Conservation (phyloP, 352 stramenopile genomes). For the Blastocystis sp. region DNA sequence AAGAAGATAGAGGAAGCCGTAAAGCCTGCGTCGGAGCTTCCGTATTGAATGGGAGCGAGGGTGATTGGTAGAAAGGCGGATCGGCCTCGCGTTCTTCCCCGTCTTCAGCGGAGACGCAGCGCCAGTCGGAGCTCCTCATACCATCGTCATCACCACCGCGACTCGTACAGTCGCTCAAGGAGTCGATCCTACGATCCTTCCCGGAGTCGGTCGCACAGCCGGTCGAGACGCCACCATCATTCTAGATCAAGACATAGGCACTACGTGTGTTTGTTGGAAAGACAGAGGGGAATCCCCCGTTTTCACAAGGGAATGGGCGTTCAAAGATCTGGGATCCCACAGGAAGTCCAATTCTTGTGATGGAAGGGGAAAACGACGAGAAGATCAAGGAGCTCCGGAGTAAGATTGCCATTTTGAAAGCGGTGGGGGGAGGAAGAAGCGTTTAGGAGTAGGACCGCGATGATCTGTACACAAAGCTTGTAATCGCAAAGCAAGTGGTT, state of each 20-base stretch:
- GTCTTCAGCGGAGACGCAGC: neutral
- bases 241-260: neutral
- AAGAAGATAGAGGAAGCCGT: conserved; percentile 59
- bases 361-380: conserved; percentile 31
- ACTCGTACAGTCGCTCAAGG: neutral
- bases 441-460: conserved; percentile 39
- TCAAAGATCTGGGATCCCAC: too few relatives aligned
- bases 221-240: neutral
- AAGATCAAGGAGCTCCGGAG: conserved; percentile 52
- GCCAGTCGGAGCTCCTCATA: neutral
- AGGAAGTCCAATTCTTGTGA: neutral
- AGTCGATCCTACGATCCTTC: neutral
- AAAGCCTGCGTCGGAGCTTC: neutral
- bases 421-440: neutral
- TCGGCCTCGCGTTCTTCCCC: neutral
- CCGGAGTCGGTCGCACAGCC: neutral
- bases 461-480: conserved; percentile 57
- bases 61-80: neutral
- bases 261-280: neutral
- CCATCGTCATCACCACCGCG: neutral
- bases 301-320: too few relatives aligned
- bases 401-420: conserved; percentile 64
- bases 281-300: too few relatives aligned
- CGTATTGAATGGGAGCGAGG: neutral
- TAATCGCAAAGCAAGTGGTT: conserved; percentile 22